Conservation (phyloP, 148 eudicot genomes). For the Persicaria maculosa region DNA sequence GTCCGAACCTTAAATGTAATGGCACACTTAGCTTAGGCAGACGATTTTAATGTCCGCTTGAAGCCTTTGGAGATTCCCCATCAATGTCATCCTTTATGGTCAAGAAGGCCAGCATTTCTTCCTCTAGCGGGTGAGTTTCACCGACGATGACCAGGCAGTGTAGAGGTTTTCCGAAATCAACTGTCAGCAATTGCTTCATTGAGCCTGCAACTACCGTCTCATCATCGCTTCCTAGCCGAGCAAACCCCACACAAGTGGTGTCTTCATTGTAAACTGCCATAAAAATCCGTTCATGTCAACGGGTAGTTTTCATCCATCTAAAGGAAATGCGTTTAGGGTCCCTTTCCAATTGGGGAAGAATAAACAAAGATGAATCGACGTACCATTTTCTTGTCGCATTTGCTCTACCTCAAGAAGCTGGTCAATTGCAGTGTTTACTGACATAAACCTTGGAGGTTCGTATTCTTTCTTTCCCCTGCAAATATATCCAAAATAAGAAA, state of each 20-base stretch:
- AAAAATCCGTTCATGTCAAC: not conserved
- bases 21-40: too few species aligned
- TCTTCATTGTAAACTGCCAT: conserved; percentile 63
- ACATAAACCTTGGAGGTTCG: conserved; percentile 92
- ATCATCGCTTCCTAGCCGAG: conserved; percentile 77
- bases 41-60: not conserved
- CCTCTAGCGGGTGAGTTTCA: conserved; percentile 75
- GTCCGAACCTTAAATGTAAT: too few species aligned
- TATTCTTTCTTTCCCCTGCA: conserved; percentile 81
- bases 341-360: not conserved
- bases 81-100: conserved; percentile 17
- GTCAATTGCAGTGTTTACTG: conserved; percentile 69
- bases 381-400: conserved; percentile 59
- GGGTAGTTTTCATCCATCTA: not conserved
- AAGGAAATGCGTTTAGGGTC: not conserved
- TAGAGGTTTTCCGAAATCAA: conserved; percentile 77
- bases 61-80: not conserved
- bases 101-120: conserved; percentile 73
- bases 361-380: conserved; percentile 5
- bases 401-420: conserved; percentile 91
- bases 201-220: conserved; percentile 63
- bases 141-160: conserved; percentile 76
- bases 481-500: not conserved
- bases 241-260: conserved; percentile 70
- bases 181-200: conserved; percentile 54